These are phyloP conservation scores for Aspergillus amoenus DNA, from an alignment of 2,329 filamentous ascomycete genomes.

Conservation along the genomic window DNA sequence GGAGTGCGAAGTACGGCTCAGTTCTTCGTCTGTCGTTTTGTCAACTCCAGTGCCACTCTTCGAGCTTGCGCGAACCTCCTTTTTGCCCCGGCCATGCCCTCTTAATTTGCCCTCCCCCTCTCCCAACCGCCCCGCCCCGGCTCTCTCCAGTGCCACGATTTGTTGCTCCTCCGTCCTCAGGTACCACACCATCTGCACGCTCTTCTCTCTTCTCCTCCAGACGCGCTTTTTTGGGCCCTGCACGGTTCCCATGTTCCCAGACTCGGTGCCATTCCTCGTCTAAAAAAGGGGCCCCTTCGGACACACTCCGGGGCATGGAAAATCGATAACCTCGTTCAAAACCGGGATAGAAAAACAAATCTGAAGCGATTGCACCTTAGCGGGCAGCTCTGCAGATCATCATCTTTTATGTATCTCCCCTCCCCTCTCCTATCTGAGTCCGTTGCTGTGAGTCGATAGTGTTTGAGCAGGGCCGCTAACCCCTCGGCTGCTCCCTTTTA, in stretches of 20 bases:
- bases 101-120: slow-evolving; percentile 7
- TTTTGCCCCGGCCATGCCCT: slow-evolving; percentile 15
- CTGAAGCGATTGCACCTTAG: background rate
- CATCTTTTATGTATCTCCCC: slow-evolving; percentile 17
- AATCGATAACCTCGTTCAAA: background rate
- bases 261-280: too few relatives aligned
- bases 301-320: background rate
- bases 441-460: background rate
- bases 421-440: slow-evolving; percentile 5
- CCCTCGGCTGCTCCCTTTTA: slow-evolving; percentile 6
- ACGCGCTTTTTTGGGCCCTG: background rate
- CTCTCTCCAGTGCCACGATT: slow-evolving; percentile 5
- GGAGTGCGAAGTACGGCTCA: background rate
- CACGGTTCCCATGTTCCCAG: background rate
- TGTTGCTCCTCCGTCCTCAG: slow-evolving; percentile 1
- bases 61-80: slow-evolving; percentile 6
- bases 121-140: slow-evolving; percentile 17
- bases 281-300: background rate
- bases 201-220: slow-evolving; percentile 9
- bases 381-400: slow-evolving; percentile 22
- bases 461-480: slow-evolving; percentile 5
- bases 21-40: background rate
- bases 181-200: slow-evolving; percentile 6
- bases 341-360: background rate
- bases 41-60: background rate